Evolutionary conservation across 495 filamentous ascomycete species (phyloP).

Genomic region (Penicillium antarcticum): DNA sequence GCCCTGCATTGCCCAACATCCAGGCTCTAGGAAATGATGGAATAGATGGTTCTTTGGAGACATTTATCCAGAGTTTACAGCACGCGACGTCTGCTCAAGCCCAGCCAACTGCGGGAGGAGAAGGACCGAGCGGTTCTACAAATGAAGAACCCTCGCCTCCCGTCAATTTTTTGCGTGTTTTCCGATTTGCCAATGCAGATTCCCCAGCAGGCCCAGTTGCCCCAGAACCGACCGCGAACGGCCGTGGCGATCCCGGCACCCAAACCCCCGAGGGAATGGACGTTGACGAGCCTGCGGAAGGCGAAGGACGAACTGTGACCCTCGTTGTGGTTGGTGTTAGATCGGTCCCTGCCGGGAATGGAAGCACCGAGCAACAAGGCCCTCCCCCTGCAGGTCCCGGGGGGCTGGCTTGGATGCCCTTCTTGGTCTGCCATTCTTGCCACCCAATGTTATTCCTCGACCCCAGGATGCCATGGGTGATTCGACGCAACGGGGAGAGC

Average conservation of each 20-base stretch:
- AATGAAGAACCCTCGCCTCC: conserved; percentile 42
- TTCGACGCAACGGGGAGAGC: conserved; percentile 34
- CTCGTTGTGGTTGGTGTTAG: conserved; percentile 72
- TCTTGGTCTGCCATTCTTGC: conserved; percentile 56
- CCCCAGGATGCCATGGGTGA: conserved; percentile 32
- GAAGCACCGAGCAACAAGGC: conserved; percentile 40
- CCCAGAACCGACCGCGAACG: conserved; percentile 16
- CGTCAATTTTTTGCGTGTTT: conserved; percentile 59
- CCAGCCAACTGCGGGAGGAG: conserved; percentile 32
- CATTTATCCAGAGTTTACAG: conserved; percentile 55
- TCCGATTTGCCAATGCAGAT: conserved; percentile 56
- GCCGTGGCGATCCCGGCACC: conserved; percentile 11
- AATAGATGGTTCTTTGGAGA: conserved; percentile 54
- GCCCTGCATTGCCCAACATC: conserved; percentile 54
- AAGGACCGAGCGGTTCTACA: conserved; percentile 22
- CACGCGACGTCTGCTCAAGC: conserved; percentile 47
- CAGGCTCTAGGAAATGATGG: conserved; percentile 56
- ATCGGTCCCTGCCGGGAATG: conserved; percentile 57
- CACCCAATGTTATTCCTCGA: conserved; percentile 50
- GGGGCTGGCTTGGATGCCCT: conserved; percentile 44
- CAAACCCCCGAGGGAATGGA: conserved; percentile 29
- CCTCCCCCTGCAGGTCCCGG: conserved; percentile 30
- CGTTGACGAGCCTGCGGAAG: conserved; percentile 44
- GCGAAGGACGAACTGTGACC: conserved; percentile 61
- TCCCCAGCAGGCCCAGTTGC: conserved; percentile 15